Evolutionary conservation across 1,284 basidiomycete genomes (phyloP).

Genomic region (Ganoderma multipileum): DNA sequence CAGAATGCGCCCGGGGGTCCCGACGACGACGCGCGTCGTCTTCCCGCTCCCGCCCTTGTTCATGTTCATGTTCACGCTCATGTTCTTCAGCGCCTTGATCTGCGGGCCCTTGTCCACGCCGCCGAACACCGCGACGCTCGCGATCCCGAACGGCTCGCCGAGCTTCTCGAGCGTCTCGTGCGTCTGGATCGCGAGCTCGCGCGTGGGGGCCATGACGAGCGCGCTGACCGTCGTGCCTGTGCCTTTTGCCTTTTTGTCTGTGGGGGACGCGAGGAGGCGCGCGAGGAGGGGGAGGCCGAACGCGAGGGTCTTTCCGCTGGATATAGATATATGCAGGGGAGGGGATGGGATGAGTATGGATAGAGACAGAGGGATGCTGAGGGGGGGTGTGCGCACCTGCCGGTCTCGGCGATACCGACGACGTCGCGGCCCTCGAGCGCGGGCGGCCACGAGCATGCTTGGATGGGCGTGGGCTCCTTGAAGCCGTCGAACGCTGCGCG

Average conservation of each 20-base stretch:
- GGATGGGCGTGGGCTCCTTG: constrained; percentile 93
- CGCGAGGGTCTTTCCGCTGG: constrained; percentile 93
- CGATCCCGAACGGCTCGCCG: constrained; percentile 80
- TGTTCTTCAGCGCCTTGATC: constrained; percentile 63
- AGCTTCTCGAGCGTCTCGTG: constrained; percentile 85
- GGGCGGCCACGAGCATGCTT: constrained; percentile 95
- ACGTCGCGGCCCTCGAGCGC: constrained; percentile 86
- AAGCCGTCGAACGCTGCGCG: constrained; percentile 74
- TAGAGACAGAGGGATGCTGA: not conserved
- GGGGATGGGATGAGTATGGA: too few species aligned
- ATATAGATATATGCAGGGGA: too few species aligned
- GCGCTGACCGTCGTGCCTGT: constrained; percentile 63
- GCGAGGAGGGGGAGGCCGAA: constrained; percentile 93
- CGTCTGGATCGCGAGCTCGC: constrained; percentile 95
- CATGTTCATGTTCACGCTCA: too few species aligned
- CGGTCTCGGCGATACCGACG: constrained; percentile 97
- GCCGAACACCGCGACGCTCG: constrained; percentile 89
- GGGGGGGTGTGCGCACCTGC: constrained; percentile 57
- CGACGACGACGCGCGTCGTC: constrained; percentile 83
- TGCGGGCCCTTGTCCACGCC: constrained; percentile 92
- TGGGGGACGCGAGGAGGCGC: constrained; percentile 57
- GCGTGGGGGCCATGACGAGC: constrained; percentile 91
- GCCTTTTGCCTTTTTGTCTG: constrained; percentile 43
- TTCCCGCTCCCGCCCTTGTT: constrained; percentile 55
- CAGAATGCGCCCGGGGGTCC: constrained; percentile 93